These are phyloP conservation scores for Blastomyces emzantsi DNA, from an alignment of 2,329 filamentous ascomycete genomes.

Conservation along the genomic window DNA sequence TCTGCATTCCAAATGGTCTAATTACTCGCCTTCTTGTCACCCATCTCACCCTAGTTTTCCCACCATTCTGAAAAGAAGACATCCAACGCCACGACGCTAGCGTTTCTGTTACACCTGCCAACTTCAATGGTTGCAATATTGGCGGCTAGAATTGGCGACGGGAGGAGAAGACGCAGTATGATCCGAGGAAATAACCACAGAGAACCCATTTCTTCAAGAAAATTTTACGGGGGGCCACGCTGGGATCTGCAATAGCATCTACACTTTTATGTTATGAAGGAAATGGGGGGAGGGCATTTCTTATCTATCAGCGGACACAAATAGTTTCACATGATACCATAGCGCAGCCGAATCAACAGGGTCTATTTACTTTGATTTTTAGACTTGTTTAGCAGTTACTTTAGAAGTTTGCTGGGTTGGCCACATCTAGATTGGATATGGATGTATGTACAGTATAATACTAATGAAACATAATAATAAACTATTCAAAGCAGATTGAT, in stretches of 20 bases:
- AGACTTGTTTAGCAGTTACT: neutral
- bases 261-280: neutral
- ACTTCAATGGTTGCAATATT: neutral
- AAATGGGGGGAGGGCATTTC: neutral
- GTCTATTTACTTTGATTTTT: neutral
- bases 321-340: neutral
- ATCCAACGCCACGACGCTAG: neutral
- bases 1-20: neutral
- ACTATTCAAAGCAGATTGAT: too few species aligned
- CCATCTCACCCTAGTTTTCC: neutral
- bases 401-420: neutral
- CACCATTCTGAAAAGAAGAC: neutral
- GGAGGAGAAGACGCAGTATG: neutral
- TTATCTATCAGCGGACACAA: neutral
- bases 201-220: neutral
- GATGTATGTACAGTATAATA: neutral
- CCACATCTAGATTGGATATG: neutral
- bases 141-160: neutral
- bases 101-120: neutral
- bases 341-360: neutral
- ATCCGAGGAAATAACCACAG: neutral
- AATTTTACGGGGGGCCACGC: neutral
- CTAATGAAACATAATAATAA: neutral
- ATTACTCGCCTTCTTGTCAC: neutral
- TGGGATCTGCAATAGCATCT: neutral